Evolutionary conservation across 1,284 basidiomycete species (phyloP).

Genomic region (Boletus coffeatus): DNA sequence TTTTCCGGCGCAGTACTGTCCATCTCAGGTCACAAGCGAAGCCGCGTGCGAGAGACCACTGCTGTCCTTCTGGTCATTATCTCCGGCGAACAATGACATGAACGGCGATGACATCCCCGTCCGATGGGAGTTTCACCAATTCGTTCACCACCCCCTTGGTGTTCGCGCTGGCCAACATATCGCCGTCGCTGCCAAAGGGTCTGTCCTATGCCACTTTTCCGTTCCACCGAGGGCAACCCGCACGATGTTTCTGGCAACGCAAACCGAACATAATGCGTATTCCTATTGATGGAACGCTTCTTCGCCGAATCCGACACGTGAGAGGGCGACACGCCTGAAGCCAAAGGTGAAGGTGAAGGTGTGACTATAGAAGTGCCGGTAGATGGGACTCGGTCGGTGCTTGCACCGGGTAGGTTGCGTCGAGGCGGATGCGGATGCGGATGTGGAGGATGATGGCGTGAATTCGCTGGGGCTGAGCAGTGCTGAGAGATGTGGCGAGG

Average conservation of each 20-base stretch:
- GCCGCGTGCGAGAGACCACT: background rate
- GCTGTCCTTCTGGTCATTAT: background rate
- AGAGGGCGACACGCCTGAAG: background rate
- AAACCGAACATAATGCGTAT: slow-evolving; percentile 27
- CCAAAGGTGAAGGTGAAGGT: no score
- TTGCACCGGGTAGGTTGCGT: background rate
- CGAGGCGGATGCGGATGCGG: background rate
- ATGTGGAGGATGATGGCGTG: background rate
- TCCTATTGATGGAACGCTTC: slow-evolving; percentile 12
- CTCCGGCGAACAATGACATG: slow-evolving; percentile 13
- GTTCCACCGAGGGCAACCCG: slow-evolving; percentile 14
- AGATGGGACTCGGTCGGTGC: no score
- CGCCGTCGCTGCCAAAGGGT: background rate
- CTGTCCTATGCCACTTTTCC: slow-evolving; percentile 4
- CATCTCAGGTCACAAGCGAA: slow-evolving; percentile 2
- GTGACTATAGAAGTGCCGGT: no score
- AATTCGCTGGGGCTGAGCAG: slow-evolving; percentile 8
- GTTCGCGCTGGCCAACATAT: background rate
- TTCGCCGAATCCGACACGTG: slow-evolving; percentile 13
- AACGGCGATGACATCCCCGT: slow-evolving; percentile 24
- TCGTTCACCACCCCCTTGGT: background rate
- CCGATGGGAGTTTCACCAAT: background rate
- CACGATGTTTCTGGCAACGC: slow-evolving; percentile 26
- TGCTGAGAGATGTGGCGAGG: slow-evolving; percentile 9
- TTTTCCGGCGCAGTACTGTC: background rate